Evolutionary conservation across 2,329 filamentous ascomycete species (phyloP).

Genomic region (Chrysoporthe austroafricana): DNA sequence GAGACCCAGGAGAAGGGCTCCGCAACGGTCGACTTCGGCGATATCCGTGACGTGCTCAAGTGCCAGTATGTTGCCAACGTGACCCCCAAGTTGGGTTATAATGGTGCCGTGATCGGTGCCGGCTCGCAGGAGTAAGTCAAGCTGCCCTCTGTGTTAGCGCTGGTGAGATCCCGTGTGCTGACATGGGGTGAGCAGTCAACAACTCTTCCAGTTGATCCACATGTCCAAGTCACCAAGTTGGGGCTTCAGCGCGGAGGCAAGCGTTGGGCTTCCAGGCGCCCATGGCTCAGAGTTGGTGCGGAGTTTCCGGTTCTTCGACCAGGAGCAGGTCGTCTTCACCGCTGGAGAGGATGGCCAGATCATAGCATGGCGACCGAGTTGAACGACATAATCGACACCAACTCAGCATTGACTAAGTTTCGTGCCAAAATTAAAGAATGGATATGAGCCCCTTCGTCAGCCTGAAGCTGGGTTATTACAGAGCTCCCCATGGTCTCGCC

Average conservation of each 20-base stretch:
- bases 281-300: constrained; percentile 68
- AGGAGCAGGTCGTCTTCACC: constrained; percentile 61
- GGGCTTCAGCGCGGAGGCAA: constrained; percentile 57
- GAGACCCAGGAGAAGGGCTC: constrained; percentile 65
- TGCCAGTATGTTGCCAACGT: constrained; percentile 78
- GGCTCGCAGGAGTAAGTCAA: constrained; percentile 68
- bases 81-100: constrained; percentile 60
- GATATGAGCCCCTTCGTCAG: not conserved
- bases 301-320: constrained; percentile 66
- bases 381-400: not conserved
- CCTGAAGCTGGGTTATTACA: not conserved
- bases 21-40: constrained; percentile 64
- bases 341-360: constrained; percentile 62
- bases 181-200: constrained; percentile 43
- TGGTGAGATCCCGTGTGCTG: not conserved
- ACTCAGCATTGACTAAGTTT: not conserved
- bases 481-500: not conserved
- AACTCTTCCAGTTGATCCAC: constrained; percentile 64
- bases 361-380: constrained; percentile 57
- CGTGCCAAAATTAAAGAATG: not conserved
- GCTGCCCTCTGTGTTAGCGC: not conserved
- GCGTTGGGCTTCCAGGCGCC: constrained; percentile 63
- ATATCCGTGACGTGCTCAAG: constrained; percentile 65
- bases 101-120: constrained; percentile 63
- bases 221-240: constrained; percentile 57